Base-by-base conservation (phyloP, 2,329 filamentous ascomycete genomes). In the Xylaria sp. region DNA sequence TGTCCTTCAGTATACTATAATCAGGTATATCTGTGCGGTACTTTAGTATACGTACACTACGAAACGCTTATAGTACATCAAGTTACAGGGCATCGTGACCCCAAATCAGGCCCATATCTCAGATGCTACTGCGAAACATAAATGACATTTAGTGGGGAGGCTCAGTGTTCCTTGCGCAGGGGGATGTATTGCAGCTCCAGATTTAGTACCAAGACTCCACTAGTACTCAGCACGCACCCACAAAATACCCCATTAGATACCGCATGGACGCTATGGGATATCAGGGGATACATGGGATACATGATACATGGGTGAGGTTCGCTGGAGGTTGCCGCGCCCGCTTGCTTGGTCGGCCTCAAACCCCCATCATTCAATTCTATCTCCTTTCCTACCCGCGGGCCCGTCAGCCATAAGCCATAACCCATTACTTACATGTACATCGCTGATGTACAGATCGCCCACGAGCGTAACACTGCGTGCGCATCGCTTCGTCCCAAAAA, bases 401-500 rank as follows among this genome's bases (percentile, higher is more conserved):
- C 50, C 50, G 12, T 34, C 7, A 9, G 13, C 52, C 52, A 13
- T 36, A 4, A 10, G 2, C 50, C 48, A n/a, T 53, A 18, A 28
- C 46, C 46, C 25, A 32, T 52, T 20, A 30, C 50, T 10, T 61
- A 50, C 32, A 28, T 61, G 36, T 45, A 32, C 58, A 39, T 39
- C 18, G 32, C 53, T 46, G 61, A 53, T 23, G 61, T 65, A 59
- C 63, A 57, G 68, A 70, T 70, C 68, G 55, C 34, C 55, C 55
- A 60, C 68, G 64, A 66, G 60, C 60, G 68, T 70, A 41, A 69
- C 68, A 70, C 66, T 69, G 66, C 68, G 63, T 69, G 68, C 68
- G 66, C 68, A 64, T 66, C 63, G 66, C 68, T 66, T 69, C 60
- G 60, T 69, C 63, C 68, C 66, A 66, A 66, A 66, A 69, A 66